Percentiles rank a stretch among this genome's conserved stretches.
Conservation (phyloP, 139 green algal genomes). For the Coelastrella sp. region DNA sequence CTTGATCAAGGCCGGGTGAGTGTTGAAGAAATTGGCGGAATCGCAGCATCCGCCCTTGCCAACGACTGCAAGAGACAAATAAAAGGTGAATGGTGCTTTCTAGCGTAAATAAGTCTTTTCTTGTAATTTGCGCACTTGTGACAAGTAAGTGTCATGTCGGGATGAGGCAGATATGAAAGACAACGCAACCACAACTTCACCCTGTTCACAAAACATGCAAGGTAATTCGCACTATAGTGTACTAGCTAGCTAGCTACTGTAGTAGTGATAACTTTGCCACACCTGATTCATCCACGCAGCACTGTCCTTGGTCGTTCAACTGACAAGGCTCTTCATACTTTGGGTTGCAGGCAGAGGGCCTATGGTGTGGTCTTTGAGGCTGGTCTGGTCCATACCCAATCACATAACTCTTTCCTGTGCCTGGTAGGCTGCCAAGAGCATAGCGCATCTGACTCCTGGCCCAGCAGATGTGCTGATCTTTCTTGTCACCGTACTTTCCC, state of each 20-base stretch:
- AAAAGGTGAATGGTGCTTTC: neutral
- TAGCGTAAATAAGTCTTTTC: neutral
- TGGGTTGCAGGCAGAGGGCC: conserved; percentile 52
- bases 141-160: too few relatives aligned
- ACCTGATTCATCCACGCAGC: conserved; percentile 39
- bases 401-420: conserved; percentile 50
- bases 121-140: too few relatives aligned
- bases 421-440: conserved; percentile 41
- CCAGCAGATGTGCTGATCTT: conserved; percentile 34
- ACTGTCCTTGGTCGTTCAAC: conserved; percentile 27
- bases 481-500: conserved; percentile 45
- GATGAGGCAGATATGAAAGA: too few relatives aligned
- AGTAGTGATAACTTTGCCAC: neutral
- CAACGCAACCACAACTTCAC: too few relatives aligned
- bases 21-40: conserved; percentile 7
- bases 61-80: neutral
- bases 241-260: neutral
- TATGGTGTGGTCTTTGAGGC: conserved; percentile 57
- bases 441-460: conserved; percentile 57
- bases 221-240: neutral
- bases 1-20: neutral
- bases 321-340: conserved; percentile 11
- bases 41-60: conserved; percentile 25
- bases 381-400: conserved; percentile 54
- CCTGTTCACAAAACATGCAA: neutral